Percentiles rank a stretch among this genome's conserved stretches.
These are phyloP conservation scores for Orbilia quercus DNA, from an alignment of 2,329 filamentous ascomycete species.

Conservation along the genomic window DNA sequence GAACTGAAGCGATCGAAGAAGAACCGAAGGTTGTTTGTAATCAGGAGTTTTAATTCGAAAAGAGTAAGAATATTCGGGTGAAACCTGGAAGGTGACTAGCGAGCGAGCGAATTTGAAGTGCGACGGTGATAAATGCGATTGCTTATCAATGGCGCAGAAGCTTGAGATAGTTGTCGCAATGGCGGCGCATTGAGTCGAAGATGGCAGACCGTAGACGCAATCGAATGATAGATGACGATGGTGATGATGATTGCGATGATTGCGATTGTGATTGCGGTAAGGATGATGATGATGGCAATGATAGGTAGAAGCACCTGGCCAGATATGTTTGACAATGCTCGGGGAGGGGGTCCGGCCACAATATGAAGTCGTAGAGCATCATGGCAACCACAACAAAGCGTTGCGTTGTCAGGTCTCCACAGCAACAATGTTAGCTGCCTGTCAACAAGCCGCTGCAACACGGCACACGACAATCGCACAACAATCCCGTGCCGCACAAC, in stretches of 20 bases:
- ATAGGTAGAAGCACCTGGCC: neutral
- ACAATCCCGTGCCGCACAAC: constrained; percentile 13
- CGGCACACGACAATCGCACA: neutral
- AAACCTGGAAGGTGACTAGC: constrained; percentile 2
- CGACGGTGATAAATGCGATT: constrained; percentile 4
- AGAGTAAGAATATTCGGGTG: neutral
- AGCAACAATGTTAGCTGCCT: constrained; percentile 39
- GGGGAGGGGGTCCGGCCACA: constrained; percentile 8
- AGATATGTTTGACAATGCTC: constrained; percentile 15
- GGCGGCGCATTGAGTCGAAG: constrained; percentile 14
- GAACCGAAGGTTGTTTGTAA: neutral
- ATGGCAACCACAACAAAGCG: constrained; percentile 45
- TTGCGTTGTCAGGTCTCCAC: constrained; percentile 49
- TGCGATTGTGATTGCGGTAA: constrained; percentile 9
- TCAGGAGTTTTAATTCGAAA: neutral
- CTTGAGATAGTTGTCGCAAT: neutral
- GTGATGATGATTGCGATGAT: constrained; percentile 7
- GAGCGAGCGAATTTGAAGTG: neutral
- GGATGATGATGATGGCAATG: neutral
- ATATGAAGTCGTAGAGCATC: constrained; percentile 31
- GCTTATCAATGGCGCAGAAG: neutral
- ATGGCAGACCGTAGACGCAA: neutral
- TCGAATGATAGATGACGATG: constrained; percentile 25
- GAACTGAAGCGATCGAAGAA: neutral
- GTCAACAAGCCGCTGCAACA: constrained; percentile 13